Evolutionary conservation across 2,329 filamentous ascomycete genomes (phyloP).

Genomic region (Hypomyces rosellus): DNA sequence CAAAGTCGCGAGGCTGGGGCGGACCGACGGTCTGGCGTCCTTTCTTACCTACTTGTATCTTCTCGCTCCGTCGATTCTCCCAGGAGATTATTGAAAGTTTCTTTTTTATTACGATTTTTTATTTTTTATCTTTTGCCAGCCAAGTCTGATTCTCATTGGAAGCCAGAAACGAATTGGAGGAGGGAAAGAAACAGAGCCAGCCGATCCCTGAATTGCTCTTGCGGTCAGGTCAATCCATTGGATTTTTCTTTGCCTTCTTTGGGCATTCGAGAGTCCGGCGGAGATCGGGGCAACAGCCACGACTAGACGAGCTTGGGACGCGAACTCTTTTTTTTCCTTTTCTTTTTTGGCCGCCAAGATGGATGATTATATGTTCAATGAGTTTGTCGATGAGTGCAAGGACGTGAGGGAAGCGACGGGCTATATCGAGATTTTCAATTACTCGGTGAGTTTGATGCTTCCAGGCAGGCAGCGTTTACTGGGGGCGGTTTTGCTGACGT

Average conservation of each 20-base stretch:
- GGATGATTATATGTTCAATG: slow-evolving; percentile 54
- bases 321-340: too few species aligned
- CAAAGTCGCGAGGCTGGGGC: slow-evolving; percentile 1
- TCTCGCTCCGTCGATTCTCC: neutral
- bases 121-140: neutral
- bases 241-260: too few species aligned
- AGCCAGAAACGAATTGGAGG: too few species aligned
- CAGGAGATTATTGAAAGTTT: neutral
- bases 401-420: slow-evolving; percentile 45
- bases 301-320: neutral
- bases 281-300: too few species aligned
- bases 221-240: too few species aligned
- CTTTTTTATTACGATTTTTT: neutral
- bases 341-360: slow-evolving; percentile 31
- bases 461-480: neutral
- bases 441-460: slow-evolving; percentile 38
- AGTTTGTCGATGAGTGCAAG: slow-evolving; percentile 41
- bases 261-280: too few species aligned
- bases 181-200: too few species aligned
- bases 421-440: slow-evolving; percentile 55
- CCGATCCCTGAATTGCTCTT: too few species aligned
- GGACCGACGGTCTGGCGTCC: neutral
- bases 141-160: neutral
- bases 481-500: neutral
- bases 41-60: neutral